These are phyloP conservation scores for Rosa persica DNA, from an alignment of 306 rosid genomes.

Conservation along the genomic window DNA sequence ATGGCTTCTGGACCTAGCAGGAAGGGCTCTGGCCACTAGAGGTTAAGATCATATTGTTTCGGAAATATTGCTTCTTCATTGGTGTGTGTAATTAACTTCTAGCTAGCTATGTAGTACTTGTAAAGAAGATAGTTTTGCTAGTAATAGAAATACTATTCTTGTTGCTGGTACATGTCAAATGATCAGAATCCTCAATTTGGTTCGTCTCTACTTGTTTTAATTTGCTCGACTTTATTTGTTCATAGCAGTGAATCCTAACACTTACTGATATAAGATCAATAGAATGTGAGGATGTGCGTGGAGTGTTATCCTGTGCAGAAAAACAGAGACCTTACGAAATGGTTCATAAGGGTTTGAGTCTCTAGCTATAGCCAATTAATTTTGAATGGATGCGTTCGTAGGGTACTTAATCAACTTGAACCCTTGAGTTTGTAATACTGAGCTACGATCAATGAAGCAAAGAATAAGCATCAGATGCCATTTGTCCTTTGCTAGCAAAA, in stretches of 20 bases:
- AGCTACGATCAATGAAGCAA: not conserved
- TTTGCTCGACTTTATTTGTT: not conserved
- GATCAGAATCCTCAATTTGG: not conserved
- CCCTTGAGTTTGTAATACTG: not conserved
- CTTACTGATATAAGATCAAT: not conserved
- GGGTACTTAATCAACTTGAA: not conserved
- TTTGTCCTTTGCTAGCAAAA: not conserved
- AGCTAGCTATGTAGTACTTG: not conserved
- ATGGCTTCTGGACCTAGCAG: conserved; percentile 83
- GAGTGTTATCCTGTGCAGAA: not conserved
- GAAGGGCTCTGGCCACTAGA: conserved; percentile 81
- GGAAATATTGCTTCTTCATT: not conserved
- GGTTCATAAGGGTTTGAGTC: not conserved
- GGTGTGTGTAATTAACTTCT: not conserved
- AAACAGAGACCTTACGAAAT: not conserved
- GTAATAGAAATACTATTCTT: not conserved
- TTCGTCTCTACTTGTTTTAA: not conserved
- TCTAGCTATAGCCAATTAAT: not conserved
- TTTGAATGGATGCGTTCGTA: not conserved
- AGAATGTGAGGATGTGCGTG: not conserved
- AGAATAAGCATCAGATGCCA: not conserved
- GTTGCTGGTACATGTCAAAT: not conserved
- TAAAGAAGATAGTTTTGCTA: not conserved
- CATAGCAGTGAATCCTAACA: not conserved
- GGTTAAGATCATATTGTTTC: not conserved